Conservation (phyloP, 2,329 filamentous ascomycete genomes). For the Aspergillus sp. region DNA sequence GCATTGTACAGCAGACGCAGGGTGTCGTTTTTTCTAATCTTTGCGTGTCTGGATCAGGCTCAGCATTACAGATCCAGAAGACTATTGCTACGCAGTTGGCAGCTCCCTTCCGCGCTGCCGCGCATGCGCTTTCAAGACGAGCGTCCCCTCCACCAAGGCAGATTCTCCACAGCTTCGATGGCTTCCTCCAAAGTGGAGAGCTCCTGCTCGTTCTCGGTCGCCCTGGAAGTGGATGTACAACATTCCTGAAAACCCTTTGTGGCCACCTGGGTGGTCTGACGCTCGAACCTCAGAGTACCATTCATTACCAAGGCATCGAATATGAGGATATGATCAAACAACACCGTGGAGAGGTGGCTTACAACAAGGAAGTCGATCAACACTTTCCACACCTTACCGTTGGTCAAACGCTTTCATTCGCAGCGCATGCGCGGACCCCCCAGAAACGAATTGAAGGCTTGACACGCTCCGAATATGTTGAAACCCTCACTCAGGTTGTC, state of each 20-base stretch:
- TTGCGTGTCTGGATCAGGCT: conserved; percentile 28
- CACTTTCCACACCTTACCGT: conserved; percentile 75
- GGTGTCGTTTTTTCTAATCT: conserved; percentile 30
- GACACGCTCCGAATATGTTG: conserved; percentile 9
- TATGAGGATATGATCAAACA: conserved; percentile 32
- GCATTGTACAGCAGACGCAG: conserved; percentile 23
- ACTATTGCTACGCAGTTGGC: conserved; percentile 26
- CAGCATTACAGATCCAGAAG: conserved; percentile 27
- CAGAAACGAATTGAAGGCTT: conserved; percentile 7
- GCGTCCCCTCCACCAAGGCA: conserved; percentile 46
- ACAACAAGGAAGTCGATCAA: conserved; percentile 76
- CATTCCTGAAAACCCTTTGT: conserved; percentile 78
- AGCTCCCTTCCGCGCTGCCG: conserved; percentile 36
- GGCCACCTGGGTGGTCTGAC: conserved; percentile 56
- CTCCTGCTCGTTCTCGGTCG: conserved; percentile 41
- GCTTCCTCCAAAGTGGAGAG: conserved; percentile 52
- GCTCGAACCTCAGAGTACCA: conserved; percentile 28
- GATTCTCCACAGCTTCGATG: conserved; percentile 55
- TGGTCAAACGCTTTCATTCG: conserved; percentile 73
- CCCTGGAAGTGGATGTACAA: conserved; percentile 64
- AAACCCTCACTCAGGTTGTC: conserved; percentile 8
- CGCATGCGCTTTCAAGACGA: conserved; percentile 28
- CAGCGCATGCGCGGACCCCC: conserved; percentile 56
- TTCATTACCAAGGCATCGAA: conserved; percentile 68
- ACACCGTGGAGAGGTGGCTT: conserved; percentile 69